phyloP scores from a whole-genome alignment of 257 asterid species.

The Solanum ossicruentum region DNA sequence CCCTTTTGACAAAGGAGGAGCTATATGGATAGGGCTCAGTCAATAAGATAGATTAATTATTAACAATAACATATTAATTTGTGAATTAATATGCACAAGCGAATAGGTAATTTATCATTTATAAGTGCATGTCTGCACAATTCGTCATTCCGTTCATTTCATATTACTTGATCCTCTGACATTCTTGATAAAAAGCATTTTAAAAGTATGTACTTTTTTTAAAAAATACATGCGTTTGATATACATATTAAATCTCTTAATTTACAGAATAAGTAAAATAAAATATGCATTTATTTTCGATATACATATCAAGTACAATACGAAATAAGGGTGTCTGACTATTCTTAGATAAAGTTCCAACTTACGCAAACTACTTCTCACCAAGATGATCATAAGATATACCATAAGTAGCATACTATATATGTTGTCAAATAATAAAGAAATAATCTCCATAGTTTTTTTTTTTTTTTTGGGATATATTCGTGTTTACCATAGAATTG shows the following conservation, averaged over 20 bases:
- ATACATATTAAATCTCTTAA: no score
- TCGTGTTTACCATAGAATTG: not conserved
- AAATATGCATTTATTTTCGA: no score
- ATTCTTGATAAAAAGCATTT: no score
- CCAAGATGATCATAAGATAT: not conserved
- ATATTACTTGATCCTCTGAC: not conserved
- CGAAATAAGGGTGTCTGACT: not conserved
- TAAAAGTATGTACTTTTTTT: no score
- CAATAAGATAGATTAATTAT: not conserved
- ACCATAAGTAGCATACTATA: no score
- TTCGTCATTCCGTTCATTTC: not conserved
- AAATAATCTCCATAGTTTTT: not conserved
- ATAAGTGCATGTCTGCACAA: not conserved
- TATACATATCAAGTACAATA: no score
- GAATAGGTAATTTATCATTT: not conserved
- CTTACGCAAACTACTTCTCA: not conserved
- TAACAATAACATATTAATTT: not conserved
- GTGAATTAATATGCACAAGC: not conserved
- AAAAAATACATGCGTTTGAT: no score
- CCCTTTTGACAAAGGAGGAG: not conserved
- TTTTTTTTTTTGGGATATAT: not conserved
- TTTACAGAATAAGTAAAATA: no score
- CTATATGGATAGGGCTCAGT: not conserved
- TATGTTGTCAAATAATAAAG: not conserved
- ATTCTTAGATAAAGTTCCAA: not conserved